Conservation (phyloP, 495 filamentous ascomycete genomes). For the Tuber magnatum region DNA sequence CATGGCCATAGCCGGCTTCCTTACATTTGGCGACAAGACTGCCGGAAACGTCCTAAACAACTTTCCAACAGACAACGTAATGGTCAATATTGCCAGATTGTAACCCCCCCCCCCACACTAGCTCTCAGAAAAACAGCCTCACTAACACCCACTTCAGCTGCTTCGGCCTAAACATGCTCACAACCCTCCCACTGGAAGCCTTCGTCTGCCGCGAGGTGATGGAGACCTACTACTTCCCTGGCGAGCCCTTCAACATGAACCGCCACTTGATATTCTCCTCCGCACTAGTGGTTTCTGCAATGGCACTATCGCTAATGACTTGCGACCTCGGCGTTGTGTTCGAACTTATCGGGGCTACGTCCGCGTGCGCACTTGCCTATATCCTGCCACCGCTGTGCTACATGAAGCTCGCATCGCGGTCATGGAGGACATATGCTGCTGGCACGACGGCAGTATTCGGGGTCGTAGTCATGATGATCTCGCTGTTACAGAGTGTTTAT, state of each 20-base stretch:
- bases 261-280: constrained; percentile 82
- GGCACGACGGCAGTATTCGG: constrained; percentile 68
- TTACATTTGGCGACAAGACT: constrained; percentile 86
- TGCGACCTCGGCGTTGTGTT: constrained; percentile 92
- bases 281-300: constrained; percentile 67
- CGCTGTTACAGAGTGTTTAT: constrained; percentile 62
- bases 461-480: constrained; percentile 72
- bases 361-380: constrained; percentile 86
- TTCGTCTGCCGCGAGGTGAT: constrained; percentile 98
- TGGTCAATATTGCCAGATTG: constrained; percentile 91
- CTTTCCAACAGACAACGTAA: constrained; percentile 76
- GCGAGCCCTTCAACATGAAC: constrained; percentile 69
- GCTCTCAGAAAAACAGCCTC: neutral
- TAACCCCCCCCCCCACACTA: constrained; percentile 41
- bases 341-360: constrained; percentile 90
- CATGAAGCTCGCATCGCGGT: constrained; percentile 75
- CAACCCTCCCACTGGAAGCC: constrained; percentile 87
- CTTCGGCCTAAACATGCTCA: constrained; percentile 97
- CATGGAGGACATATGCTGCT: constrained; percentile 67
- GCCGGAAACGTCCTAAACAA: constrained; percentile 96
- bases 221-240: constrained; percentile 83
- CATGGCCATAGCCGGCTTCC: constrained; percentile 83
- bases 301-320: constrained; percentile 68
- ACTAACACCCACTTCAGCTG: constrained; percentile 46
- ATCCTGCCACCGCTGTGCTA: constrained; percentile 93